A percentile compares a stretch with the other conserved stretches of the same genome.
Conservation (phyloP, 495 filamentous ascomycete species). For the Hypomontagnella submonticulosa region DNA sequence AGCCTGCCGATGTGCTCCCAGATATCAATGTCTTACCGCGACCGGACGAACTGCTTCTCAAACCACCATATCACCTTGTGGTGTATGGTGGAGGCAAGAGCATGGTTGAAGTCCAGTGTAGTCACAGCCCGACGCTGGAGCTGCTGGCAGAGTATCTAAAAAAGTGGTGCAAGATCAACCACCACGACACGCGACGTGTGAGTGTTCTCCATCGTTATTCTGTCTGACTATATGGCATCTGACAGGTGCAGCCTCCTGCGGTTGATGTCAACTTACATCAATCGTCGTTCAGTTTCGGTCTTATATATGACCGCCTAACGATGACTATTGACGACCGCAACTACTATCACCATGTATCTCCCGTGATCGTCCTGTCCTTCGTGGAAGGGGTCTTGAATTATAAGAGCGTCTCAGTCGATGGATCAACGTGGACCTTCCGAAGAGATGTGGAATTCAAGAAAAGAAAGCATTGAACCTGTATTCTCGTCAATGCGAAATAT, state of each 20-base stretch:
- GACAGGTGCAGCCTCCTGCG: constrained; percentile 46
- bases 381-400: constrained; percentile 56
- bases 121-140: constrained; percentile 54
- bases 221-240: not conserved
- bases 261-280: constrained; percentile 50
- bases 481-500: no score
- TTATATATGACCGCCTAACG: constrained; percentile 50
- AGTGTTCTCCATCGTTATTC: constrained; percentile 10
- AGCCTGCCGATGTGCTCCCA: constrained; percentile 45
- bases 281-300: constrained; percentile 52
- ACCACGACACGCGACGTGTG: constrained; percentile 48
- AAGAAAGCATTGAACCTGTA: not conserved
- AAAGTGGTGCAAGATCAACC: constrained; percentile 52
- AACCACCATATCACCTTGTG: constrained; percentile 54
- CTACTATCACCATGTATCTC: constrained; percentile 43
- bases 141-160: constrained; percentile 53
- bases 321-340: constrained; percentile 45
- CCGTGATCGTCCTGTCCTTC: constrained; percentile 51
- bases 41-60: constrained; percentile 52
- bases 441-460: constrained; percentile 37
- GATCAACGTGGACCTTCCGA: constrained; percentile 39
- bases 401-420: constrained; percentile 43
- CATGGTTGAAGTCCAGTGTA: constrained; percentile 49
- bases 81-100: constrained; percentile 26
- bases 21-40: constrained; percentile 44